A percentile compares a stretch with the other conserved stretches of the same genome.
Conservation (phyloP, 1,139 yeast genomes). For the Nakaseomyces glabratus region DNA sequence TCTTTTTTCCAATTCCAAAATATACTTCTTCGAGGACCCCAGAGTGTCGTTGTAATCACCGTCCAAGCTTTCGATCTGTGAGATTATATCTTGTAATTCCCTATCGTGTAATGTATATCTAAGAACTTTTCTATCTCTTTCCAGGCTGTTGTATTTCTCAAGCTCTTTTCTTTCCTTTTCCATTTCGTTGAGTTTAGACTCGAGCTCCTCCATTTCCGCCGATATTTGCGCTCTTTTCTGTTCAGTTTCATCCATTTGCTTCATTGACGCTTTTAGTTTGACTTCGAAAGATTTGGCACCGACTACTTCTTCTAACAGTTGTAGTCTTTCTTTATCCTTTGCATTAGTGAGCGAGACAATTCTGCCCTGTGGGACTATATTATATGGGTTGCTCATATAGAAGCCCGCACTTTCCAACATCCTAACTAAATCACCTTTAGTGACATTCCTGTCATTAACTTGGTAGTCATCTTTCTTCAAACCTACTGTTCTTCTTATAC, state of each 20-base stretch:
- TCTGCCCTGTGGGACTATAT: conserved; percentile 94
- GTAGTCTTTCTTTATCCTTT: conserved; percentile 70
- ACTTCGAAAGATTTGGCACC: conserved; percentile 90
- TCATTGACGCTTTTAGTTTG: conserved; percentile 67
- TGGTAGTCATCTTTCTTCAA: conserved; percentile 84
- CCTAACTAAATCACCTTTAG: conserved; percentile 74
- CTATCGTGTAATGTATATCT: conserved; percentile 75
- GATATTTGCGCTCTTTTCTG: conserved; percentile 66
- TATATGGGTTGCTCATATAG: conserved; percentile 83
- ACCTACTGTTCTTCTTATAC: conserved; percentile 82
- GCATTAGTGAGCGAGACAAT: conserved; percentile 83
- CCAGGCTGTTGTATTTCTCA: conserved; percentile 57
- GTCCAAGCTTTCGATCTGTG: conserved; percentile 54
- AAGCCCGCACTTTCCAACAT: conserved; percentile 88
- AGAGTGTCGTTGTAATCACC: conserved; percentile 47
- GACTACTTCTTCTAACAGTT: conserved; percentile 79
- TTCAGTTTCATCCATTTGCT: conserved; percentile 68
- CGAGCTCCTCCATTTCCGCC: conserved; percentile 61
- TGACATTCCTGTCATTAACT: conserved; percentile 66
- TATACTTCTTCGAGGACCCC: conserved; percentile 34
- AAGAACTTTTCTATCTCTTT: conserved; percentile 56
- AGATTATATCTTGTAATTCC: conserved; percentile 55
- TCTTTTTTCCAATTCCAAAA: conserved; percentile 40
- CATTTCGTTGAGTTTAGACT: conserved; percentile 64
- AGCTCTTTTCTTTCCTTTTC: conserved; percentile 75